Conservation (phyloP, 306 rosid species). For the Phaseolus lunatus region DNA sequence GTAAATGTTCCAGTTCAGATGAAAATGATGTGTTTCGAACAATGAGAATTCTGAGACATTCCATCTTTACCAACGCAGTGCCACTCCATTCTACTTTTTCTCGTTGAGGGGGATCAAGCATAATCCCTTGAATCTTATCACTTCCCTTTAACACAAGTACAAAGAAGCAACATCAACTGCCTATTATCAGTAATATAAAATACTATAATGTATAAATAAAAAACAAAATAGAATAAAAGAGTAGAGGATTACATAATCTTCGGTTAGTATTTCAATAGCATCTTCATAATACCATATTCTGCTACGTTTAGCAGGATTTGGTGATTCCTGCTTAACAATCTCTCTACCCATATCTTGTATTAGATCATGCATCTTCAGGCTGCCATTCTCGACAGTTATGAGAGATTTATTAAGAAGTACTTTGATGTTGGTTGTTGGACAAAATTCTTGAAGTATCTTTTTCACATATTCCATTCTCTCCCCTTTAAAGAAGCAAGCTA, state of each 20-base stretch:
- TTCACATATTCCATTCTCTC: neutral
- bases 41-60: conserved; percentile 32
- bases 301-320: conserved; percentile 19
- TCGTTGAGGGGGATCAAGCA: neutral
- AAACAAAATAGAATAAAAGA: neutral
- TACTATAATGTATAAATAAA: neutral
- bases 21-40: conserved; percentile 10
- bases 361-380: conserved; percentile 18
- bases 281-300: conserved; percentile 29
- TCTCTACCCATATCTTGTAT: conserved; percentile 39
- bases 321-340: conserved; percentile 9
- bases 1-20: conserved; percentile 6
- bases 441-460: neutral
- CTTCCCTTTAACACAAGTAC: conserved; percentile 23
- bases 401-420: neutral
- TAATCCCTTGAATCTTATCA: neutral
- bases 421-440: neutral
- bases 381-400: neutral
- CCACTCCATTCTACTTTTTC: neutral
- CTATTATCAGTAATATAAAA: neutral
- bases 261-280: neutral
- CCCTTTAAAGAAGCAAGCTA: neutral
- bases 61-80: conserved; percentile 10
- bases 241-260: neutral
- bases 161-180: neutral